Evolutionary conservation across 352 stramenopile species (phyloP).

Genomic region (Phytophthora idaei): DNA sequence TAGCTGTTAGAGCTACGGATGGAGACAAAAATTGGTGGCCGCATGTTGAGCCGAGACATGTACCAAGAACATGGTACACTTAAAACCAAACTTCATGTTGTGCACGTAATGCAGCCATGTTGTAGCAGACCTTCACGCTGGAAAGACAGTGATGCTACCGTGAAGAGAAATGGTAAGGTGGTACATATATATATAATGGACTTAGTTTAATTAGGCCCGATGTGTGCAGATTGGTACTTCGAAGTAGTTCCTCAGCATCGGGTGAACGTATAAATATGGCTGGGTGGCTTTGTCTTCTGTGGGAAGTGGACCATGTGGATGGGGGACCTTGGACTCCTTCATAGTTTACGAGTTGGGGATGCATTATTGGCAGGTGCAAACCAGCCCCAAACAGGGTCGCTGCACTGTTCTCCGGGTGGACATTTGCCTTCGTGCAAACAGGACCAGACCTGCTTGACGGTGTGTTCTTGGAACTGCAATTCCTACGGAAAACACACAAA

Average conservation of each 20-base stretch:
- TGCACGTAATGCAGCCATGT: not conserved
- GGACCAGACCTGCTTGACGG: slow-evolving; percentile 28
- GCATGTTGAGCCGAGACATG: slow-evolving; percentile 3
- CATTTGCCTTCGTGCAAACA: slow-evolving; percentile 44
- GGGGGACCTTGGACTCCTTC: slow-evolving; percentile 5
- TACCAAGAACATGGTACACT: slow-evolving; percentile 15
- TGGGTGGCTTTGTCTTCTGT: not conserved
- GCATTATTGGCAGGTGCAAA: slow-evolving; percentile 44
- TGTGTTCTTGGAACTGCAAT: slow-evolving; percentile 22
- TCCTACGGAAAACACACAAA: slow-evolving; percentile 21
- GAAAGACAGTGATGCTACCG: slow-evolving; percentile 16
- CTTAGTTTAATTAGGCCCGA: not conserved
- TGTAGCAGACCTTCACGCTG: slow-evolving; percentile 4
- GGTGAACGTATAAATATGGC: slow-evolving; percentile 34
- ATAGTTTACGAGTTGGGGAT: slow-evolving; percentile 26
- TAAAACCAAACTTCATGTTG: not conserved
- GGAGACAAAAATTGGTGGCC: slow-evolving; percentile 22
- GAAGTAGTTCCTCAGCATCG: not conserved
- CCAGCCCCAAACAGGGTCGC: slow-evolving; percentile 71
- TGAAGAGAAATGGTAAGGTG: not conserved
- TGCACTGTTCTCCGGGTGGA: slow-evolving; percentile 42
- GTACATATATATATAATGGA: not conserved
- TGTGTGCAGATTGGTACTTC: not conserved
- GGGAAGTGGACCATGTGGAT: no score
- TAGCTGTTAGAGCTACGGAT: slow-evolving; percentile 13